Evolutionary conservation across 2,329 filamentous ascomycete species (phyloP).

Genomic region (Pyrenophora teres): DNA sequence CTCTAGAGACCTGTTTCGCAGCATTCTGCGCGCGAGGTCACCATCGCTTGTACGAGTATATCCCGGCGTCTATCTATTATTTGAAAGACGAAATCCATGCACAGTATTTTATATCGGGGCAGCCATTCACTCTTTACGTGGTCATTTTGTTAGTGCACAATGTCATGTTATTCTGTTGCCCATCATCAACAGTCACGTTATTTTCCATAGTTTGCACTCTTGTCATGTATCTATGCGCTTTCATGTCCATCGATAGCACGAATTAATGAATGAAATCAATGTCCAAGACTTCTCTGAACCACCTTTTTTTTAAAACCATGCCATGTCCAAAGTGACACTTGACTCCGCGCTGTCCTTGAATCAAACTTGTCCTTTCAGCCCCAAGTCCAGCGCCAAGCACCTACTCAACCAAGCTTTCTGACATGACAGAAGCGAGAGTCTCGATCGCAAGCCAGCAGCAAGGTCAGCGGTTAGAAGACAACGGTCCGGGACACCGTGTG

Average conservation of each 20-base stretch:
- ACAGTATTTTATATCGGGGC: constrained; percentile 34
- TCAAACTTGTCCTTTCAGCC: too few species aligned
- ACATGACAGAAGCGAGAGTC: too few species aligned
- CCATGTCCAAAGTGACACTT: too few species aligned
- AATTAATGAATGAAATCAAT: too few species aligned
- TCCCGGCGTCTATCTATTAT: too few species aligned
- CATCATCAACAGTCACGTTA: constrained; percentile 26
- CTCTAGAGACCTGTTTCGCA: too few species aligned
- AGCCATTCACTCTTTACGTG: constrained; percentile 43
- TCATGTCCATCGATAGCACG: too few species aligned
- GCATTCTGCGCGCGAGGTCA: constrained; percentile 3
- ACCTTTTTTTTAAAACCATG: too few species aligned
- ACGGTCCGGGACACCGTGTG: too few species aligned
- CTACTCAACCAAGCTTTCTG: neutral
- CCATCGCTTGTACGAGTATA: constrained; percentile 22
- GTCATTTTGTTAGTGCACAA: constrained; percentile 37
- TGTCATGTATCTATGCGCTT: neutral
- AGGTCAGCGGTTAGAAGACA: too few species aligned
- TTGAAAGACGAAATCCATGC: constrained; percentile 7
- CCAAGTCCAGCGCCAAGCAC: neutral
- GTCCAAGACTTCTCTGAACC: too few species aligned
- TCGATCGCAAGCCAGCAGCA: neutral
- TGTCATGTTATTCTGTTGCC: constrained; percentile 45
- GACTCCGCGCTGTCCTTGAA: too few species aligned
- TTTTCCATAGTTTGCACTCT: neutral